Percentiles rank a stretch among this genome's conserved stretches.
Evolutionary conservation across 1,139 yeast genomes (phyloP).

Genomic region (Pichia sorboxylosa): DNA sequence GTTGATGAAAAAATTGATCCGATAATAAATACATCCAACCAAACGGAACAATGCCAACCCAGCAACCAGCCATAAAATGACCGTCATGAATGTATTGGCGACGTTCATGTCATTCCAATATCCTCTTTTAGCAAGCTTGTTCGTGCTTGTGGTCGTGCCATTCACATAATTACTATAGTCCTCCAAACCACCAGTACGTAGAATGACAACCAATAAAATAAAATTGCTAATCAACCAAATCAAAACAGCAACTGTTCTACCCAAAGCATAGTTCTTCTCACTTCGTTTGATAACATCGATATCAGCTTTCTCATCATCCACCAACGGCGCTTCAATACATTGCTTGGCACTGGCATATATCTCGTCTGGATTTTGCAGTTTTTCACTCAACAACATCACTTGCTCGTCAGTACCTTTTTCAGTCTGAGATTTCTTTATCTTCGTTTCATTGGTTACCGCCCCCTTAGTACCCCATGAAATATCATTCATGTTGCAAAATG

Average conservation of each 20-base stretch:
- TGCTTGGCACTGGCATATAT: conserved; percentile 17
- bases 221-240: conserved; percentile 77
- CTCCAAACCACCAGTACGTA: conserved; percentile 29
- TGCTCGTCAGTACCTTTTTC: conserved; percentile 7
- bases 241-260: conserved; percentile 83
- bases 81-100: conserved; percentile 45
- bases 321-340: conserved; percentile 8
- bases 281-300: conserved; percentile 28
- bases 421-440: conserved; percentile 4
- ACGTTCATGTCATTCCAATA: conserved; percentile 21
- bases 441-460: conserved; percentile 26
- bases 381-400: conserved; percentile 19
- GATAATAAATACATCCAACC: conserved; percentile 41
- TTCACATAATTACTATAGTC: conserved; percentile 27
- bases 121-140: conserved; percentile 36
- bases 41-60: conserved; percentile 62
- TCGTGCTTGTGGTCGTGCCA: conserved; percentile 39
- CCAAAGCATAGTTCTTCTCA: conserved; percentile 43
- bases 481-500: conserved; percentile 78
- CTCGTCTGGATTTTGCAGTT: conserved; percentile 21
- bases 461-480: conserved; percentile 87
- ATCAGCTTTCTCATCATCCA: conserved; percentile 12
- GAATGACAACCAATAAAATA: conserved; percentile 61
- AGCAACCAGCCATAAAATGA: conserved; percentile 72
- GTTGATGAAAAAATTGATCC: conserved; percentile 15